Evolutionary conservation across 768 basidiomycete genomes (phyloP).

Genomic region (Crucibulum laeve): DNA sequence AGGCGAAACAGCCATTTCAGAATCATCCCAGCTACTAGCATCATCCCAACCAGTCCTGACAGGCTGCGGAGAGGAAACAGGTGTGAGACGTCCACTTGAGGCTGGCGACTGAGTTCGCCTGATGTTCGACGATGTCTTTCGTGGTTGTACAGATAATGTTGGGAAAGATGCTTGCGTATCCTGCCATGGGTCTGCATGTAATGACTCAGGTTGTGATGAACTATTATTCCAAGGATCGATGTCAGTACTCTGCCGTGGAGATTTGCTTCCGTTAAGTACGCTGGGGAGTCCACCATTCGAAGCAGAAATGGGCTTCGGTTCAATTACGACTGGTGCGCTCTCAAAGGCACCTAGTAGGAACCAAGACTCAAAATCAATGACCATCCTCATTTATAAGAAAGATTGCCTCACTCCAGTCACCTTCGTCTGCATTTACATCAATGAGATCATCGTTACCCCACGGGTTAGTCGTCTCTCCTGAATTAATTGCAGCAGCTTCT

Average conservation of each 20-base stretch:
- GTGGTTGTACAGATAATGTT: neutral
- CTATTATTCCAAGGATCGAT: neutral
- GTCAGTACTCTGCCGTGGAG: neutral
- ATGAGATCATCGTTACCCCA: constrained; percentile 85
- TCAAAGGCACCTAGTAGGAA: constrained; percentile 66
- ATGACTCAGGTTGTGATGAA: no score
- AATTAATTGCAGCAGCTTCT: constrained; percentile 42
- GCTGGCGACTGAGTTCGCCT: constrained; percentile 4
- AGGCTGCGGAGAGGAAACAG: constrained; percentile 18
- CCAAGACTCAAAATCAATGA: constrained; percentile 3
- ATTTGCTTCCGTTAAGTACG: neutral
- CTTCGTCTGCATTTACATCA: constrained; percentile 89
- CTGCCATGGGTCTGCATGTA: neutral
- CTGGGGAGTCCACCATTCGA: neutral
- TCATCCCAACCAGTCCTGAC: constrained; percentile 19
- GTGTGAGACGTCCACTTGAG: constrained; percentile 15
- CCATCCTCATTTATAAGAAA: constrained; percentile 1
- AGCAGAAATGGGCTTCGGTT: constrained; percentile 9
- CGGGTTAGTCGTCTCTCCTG: constrained; percentile 39
- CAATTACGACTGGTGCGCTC: constrained; percentile 35
- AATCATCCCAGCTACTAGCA: constrained; percentile 1
- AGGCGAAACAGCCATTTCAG: constrained; percentile 9
- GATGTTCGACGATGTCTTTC: neutral
- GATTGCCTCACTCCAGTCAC: constrained; percentile 84
- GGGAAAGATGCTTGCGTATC: neutral